Evolutionary conservation across 345 rosid species (phyloP), one percentile per base, ranked within the genome.

Genomic region (Syzygium grande): DNA sequence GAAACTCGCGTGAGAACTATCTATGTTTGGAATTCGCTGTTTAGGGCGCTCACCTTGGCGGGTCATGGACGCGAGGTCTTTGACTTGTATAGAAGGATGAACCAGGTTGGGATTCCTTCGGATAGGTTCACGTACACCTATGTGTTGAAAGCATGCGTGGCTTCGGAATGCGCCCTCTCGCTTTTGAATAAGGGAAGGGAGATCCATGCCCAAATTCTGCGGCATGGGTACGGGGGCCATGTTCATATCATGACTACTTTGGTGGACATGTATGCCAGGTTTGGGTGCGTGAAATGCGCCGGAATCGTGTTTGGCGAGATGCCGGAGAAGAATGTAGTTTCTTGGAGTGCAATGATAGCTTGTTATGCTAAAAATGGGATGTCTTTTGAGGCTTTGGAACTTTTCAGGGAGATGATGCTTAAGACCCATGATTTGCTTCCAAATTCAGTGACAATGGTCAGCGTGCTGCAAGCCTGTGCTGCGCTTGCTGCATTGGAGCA

Each of bases 331-430:
- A 97, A 97, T 86, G 93, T 95, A 29, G 97, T 97, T 86, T 95
- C 99, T 54, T 96, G 99, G 98, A 96, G 98, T 87, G 96, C 95
- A 27, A 95, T 97, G 97, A 94, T 97, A 34, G 96, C 99, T 5
- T 96, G 98, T 86, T 94, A 94, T 55, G 92, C 96, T 2, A 96
- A 94, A 88, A 94, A 93, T 34, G 96, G 94, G 51, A 95, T 90
- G 89, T 88, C 97, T 5, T 94, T 91, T 52, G 94, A 92, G 87
- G 99, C 99, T 11, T 87, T 94, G 89, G 93, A 94, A 89, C 90
- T 93, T 86, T 97, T 97, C 86, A 58, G 91, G 78, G 94, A 93
- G 88, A 95, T 97, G 98, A 92, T 93, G 91, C 68, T 85, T 17
- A 89, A 92, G 68, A 92, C 91, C 2, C 87, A 85, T 84, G 98